Evolutionary conservation across 1,284 basidiomycete species (phyloP).

Genomic region (Puccinia polysora): DNA sequence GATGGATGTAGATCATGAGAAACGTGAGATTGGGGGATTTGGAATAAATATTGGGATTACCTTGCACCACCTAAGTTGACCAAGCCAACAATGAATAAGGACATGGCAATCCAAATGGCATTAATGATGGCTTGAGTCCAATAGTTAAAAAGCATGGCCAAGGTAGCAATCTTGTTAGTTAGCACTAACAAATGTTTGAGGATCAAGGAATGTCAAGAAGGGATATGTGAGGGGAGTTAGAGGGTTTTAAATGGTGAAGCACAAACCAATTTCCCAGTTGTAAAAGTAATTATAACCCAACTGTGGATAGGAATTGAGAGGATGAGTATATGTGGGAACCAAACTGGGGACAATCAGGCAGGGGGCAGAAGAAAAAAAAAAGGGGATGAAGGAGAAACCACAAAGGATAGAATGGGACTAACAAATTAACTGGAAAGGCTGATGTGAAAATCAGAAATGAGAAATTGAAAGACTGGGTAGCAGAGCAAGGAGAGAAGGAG

Average conservation of each 20-base stretch:
- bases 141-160: constrained; percentile 54
- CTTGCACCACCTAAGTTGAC: constrained; percentile 55
- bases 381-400: constrained; percentile 46
- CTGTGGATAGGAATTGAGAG: neutral
- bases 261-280: constrained; percentile 44
- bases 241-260: neutral
- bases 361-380: neutral
- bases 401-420: constrained; percentile 65
- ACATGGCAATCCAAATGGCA: constrained; percentile 55
- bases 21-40: no score
- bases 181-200: constrained; percentile 50
- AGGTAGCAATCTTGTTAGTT: constrained; percentile 55
- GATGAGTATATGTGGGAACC: neutral
- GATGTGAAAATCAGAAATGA: constrained; percentile 66
- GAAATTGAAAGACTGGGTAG: constrained; percentile 49
- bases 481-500: constrained; percentile 56
- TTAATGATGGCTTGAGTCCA: constrained; percentile 54
- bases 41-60: no score
- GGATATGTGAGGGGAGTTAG: neutral
- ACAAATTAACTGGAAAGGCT: constrained; percentile 72
- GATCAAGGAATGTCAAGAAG: constrained; percentile 46
- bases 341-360: neutral
- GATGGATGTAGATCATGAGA: neutral
- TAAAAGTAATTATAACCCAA: constrained; percentile 52
- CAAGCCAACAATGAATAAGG: constrained; percentile 54